These are phyloP conservation scores for Cladosporium sp. DNA, from an alignment of 2,329 filamentous ascomycete genomes.

Conservation along the genomic window DNA sequence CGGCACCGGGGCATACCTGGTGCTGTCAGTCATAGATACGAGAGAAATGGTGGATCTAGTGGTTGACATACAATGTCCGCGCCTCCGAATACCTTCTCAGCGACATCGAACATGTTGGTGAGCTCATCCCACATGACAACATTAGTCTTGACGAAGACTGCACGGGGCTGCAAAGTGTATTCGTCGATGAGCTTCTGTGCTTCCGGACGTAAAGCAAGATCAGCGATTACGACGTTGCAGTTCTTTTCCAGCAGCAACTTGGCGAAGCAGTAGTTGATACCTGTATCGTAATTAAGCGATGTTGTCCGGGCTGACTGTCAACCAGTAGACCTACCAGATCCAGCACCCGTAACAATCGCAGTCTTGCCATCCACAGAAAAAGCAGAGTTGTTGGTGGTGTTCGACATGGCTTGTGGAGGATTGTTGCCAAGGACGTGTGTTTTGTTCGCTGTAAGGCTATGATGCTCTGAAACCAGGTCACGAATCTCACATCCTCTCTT, in stretches of 20 bases:
- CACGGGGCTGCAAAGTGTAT: conserved; percentile 38
- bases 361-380: conserved; percentile 43
- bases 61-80: conserved; percentile 46
- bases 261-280: conserved; percentile 51
- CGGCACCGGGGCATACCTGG: conserved; percentile 49
- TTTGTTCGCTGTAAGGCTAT: neutral
- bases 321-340: conserved; percentile 36
- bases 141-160: conserved; percentile 48
- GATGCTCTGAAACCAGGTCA: neutral
- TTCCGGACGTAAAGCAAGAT: conserved; percentile 50
- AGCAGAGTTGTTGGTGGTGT: neutral
- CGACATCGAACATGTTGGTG: conserved; percentile 50
- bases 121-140: conserved; percentile 54
- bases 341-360: conserved; percentile 49
- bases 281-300: conserved; percentile 29
- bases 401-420: neutral
- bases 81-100: conserved; percentile 49
- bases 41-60: conserved; percentile 17
- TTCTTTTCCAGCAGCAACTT: conserved; percentile 44
- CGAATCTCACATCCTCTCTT: neutral
- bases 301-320: no score
- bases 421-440: neutral
- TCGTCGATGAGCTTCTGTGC: conserved; percentile 44
- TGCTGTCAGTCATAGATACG: conserved; percentile 17
- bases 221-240: conserved; percentile 52